Evolutionary conservation across 139 green algal species (phyloP).

Genomic region (Yamagishiella unicocca): DNA sequence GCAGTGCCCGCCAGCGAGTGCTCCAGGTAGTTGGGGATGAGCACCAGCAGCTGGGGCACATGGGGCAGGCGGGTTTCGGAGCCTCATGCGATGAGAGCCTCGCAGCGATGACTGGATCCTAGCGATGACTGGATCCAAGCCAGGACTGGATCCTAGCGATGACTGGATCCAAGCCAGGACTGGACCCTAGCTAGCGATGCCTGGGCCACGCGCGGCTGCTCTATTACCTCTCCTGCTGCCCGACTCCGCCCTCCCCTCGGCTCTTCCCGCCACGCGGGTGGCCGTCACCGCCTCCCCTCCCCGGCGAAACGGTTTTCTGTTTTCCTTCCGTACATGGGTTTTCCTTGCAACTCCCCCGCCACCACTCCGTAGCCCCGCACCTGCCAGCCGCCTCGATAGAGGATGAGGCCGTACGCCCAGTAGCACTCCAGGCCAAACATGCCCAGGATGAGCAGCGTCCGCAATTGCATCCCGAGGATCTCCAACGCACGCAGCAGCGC

Average conservation of each 20-base stretch:
- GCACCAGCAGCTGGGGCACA: conserved; percentile 30
- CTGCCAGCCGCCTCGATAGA: conserved; percentile 43
- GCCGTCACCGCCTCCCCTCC: no score
- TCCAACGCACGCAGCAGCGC: background rate
- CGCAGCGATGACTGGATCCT: no score
- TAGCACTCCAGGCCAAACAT: conserved; percentile 51
- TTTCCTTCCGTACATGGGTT: no score
- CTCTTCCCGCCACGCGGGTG: no score
- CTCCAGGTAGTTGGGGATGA: conserved; percentile 49
- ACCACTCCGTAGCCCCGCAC: background rate
- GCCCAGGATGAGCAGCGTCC: conserved; percentile 29
- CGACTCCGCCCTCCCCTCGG: no score
- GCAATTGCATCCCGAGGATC: conserved; percentile 24
- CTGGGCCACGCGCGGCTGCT: no score
- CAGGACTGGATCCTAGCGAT: no score
- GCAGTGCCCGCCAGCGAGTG: conserved; percentile 34
- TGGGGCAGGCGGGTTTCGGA: background rate
- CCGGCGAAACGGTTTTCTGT: background rate
- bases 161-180: no score
- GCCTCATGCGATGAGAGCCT: no score
- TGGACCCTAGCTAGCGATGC: no score
- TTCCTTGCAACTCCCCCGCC: background rate
- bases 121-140: no score
- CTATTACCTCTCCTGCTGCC: no score
- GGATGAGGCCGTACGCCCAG: conserved; percentile 43